These are phyloP conservation scores for Phytophthora capsici DNA, from an alignment of 352 stramenopile genomes.

Conservation along the genomic window DNA sequence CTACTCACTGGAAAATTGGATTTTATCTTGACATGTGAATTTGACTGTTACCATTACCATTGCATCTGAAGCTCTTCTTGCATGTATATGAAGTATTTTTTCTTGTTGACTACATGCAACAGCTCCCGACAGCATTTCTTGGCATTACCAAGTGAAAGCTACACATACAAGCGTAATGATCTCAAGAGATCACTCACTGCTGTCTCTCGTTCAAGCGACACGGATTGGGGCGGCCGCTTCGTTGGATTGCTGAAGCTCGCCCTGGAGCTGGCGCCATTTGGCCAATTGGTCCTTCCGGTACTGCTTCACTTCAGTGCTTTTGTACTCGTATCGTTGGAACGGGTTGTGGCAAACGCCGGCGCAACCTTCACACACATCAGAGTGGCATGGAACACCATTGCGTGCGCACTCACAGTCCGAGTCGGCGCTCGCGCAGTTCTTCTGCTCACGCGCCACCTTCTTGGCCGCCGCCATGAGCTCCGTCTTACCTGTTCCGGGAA, in stretches of 20 bases:
- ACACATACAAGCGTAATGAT: conserved; percentile 13
- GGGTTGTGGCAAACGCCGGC: conserved; percentile 77
- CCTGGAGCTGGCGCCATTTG: conserved; percentile 53
- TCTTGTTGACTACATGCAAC: conserved; percentile 1
- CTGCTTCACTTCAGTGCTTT: conserved; percentile 63
- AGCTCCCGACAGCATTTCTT: conserved; percentile 10
- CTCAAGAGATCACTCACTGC: background rate
- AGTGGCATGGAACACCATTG: conserved; percentile 80
- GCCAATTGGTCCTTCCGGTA: conserved; percentile 79
- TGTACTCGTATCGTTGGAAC: conserved; percentile 77
- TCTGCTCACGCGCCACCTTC: conserved; percentile 60
- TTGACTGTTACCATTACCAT: background rate
- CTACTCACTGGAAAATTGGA: conserved; percentile 30
- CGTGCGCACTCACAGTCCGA: conserved; percentile 75
- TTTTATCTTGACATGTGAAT: conserved; percentile 36
- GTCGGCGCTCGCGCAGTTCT: conserved; percentile 74
- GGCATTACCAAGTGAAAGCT: conserved; percentile 18
- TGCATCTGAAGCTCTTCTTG: no score
- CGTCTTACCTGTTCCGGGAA: conserved; percentile 59
- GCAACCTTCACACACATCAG: conserved; percentile 78
- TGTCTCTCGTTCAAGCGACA: conserved; percentile 35
- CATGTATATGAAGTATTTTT: conserved; percentile 4
- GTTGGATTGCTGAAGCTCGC: conserved; percentile 24
- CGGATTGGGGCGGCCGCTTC: conserved; percentile 30
- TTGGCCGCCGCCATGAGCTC: conserved; percentile 76